phyloP scores from a whole-genome alignment of 2,329 filamentous ascomycete species.

The Pseudocercospora cruenta region DNA sequence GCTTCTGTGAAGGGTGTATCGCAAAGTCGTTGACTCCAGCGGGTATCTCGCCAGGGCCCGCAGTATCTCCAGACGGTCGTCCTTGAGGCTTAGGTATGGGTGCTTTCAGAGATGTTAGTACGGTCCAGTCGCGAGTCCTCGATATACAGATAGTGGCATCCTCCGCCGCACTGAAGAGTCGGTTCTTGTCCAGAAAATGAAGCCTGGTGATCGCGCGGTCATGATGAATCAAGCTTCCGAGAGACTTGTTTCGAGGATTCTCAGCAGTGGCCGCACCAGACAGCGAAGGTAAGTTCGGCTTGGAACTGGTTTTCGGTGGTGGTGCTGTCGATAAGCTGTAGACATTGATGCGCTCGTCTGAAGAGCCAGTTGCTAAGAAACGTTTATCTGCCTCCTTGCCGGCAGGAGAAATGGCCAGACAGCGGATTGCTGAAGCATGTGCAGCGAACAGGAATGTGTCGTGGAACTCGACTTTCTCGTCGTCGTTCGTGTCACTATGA shows the following conservation, averaged over 20 bases:
- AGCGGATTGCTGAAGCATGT: constrained; percentile 86
- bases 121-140: constrained; percentile 83
- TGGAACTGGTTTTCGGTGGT: constrained; percentile 61
- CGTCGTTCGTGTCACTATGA: not conserved
- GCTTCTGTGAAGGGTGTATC: constrained; percentile 92
- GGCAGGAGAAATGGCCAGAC: constrained; percentile 78
- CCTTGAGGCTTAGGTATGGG: constrained; percentile 80
- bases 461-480: constrained; percentile 65
- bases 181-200: constrained; percentile 80
- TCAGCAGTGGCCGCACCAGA: constrained; percentile 75
- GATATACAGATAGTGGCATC: constrained; percentile 91
- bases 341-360: constrained; percentile 92
- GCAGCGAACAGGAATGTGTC: constrained; percentile 97
- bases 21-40: constrained; percentile 94
- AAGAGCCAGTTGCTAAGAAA: constrained; percentile 86
- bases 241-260: constrained; percentile 82
- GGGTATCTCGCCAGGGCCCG: constrained; percentile 76
- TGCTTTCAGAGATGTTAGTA: constrained; percentile 85
- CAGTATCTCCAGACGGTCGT: constrained; percentile 86
- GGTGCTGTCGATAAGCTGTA: constrained; percentile 73
- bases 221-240: constrained; percentile 87
- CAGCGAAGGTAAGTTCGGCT: constrained; percentile 61
- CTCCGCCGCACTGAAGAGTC: constrained; percentile 84
- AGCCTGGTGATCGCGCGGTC: constrained; percentile 78
- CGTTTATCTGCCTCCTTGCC: constrained; percentile 67